A percentile compares a stretch with the other conserved stretches of the same genome.
Evolutionary conservation across 768 basidiomycete genomes (phyloP).

Genomic region (Lyophyllum shimeji): DNA sequence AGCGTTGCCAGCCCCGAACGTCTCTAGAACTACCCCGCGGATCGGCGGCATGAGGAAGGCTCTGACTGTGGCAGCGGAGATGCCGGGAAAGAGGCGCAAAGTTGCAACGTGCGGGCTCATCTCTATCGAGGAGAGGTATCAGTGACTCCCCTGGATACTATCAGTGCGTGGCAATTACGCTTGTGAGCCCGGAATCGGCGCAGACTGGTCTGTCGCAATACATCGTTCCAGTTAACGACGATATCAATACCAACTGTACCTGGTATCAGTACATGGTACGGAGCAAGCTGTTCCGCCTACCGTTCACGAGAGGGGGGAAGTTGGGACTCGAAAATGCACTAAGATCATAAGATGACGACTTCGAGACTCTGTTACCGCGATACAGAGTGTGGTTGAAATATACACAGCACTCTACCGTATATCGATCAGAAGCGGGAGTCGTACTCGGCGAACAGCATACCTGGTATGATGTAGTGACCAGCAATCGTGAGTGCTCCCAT

Average conservation of each 20-base stretch:
- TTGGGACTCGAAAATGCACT: conserved; percentile 86
- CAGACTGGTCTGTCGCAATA: conserved; percentile 78
- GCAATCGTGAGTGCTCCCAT: conserved; percentile 88
- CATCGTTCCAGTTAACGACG: conserved; percentile 84
- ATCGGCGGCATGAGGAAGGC: conserved; percentile 77
- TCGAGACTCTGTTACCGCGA: conserved; percentile 83
- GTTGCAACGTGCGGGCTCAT: conserved; percentile 84
- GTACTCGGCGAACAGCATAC: conserved; percentile 35
- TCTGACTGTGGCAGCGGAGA: conserved; percentile 68
- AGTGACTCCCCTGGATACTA: neutral
- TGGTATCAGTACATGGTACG: conserved; percentile 4
- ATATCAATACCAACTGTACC: conserved; percentile 84
- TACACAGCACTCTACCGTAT: conserved; percentile 68
- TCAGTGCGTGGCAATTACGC: conserved; percentile 35
- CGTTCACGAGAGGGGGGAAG: conserved; percentile 78
- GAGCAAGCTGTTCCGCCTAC: conserved; percentile 34
- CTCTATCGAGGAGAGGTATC: conserved; percentile 37
- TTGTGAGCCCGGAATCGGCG: conserved; percentile 83
- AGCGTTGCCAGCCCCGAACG: conserved; percentile 92
- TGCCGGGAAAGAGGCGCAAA: conserved; percentile 85
- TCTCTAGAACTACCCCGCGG: conserved; percentile 84
- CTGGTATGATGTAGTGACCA: conserved; percentile 90
- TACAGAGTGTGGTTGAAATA: conserved; percentile 91
- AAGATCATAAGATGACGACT: conserved; percentile 79
- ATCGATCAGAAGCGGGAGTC: neutral